A percentile compares a stretch with the other conserved stretches of the same genome.
Evolutionary conservation across 1,284 basidiomycete species (phyloP).

Genomic region (Fomitiporia mediterranea): DNA sequence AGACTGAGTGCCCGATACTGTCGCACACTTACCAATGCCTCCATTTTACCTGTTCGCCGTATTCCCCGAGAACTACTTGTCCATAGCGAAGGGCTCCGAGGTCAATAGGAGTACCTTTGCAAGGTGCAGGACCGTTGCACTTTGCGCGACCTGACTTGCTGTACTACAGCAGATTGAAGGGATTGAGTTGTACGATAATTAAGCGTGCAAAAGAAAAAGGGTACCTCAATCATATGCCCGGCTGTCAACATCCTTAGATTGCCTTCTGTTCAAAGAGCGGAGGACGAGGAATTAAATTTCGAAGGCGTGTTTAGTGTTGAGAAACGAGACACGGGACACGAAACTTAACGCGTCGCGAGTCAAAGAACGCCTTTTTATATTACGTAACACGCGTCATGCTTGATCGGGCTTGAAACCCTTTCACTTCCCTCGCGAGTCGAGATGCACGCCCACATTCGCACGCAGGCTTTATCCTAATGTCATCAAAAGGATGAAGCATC

Average conservation of each 20-base stretch:
- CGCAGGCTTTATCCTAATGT: no score
- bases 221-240: constrained; percentile 17
- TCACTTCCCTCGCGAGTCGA: no score
- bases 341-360: no score
- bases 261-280: background rate
- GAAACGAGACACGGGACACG: no score
- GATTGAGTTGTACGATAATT: background rate
- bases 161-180: constrained; percentile 42
- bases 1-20: background rate
- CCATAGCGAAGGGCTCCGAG: constrained; percentile 63
- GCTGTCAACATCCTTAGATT: constrained; percentile 2
- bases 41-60: constrained; percentile 65
- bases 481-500: no score
- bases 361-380: no score
- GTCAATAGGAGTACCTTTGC: constrained; percentile 49
- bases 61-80: constrained; percentile 37
- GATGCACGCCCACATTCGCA: no score
- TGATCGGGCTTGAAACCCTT: no score
- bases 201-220: no score
- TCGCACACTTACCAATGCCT: constrained; percentile 55
- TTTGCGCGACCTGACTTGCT: constrained; percentile 62
- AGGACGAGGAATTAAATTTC: no score
- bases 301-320: no score
- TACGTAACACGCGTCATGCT: no score
- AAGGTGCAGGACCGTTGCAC: constrained; percentile 59